A percentile compares a stretch with the other conserved stretches of the same genome.
phyloP scores from a whole-genome alignment of 345 rosid genomes.

The Alliaria petiolata region DNA sequence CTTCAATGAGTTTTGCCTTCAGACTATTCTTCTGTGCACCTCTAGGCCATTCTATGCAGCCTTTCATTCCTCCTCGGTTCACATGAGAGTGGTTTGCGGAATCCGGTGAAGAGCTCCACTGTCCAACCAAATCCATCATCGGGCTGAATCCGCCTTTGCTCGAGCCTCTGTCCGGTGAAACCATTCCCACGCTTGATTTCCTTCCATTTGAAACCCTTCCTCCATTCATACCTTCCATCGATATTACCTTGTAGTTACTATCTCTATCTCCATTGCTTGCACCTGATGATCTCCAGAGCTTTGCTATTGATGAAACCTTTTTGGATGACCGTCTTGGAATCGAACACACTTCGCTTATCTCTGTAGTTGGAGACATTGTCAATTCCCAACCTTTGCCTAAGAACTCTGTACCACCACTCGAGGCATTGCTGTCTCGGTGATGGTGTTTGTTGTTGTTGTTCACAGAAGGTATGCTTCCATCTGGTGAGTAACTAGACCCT shows the following conservation, averaged over 20 bases:
- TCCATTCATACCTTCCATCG: conserved; percentile 67
- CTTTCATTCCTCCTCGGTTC: conserved; percentile 75
- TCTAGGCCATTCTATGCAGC: conserved; percentile 97
- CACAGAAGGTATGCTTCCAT: conserved; percentile 64
- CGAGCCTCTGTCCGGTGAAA: conserved; percentile 63
- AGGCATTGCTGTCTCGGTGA: conserved; percentile 48
- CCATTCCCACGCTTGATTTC: conserved; percentile 50
- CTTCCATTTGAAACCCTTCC: conserved; percentile 73
- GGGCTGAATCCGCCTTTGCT: conserved; percentile 66
- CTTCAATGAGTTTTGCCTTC: conserved; percentile 93
- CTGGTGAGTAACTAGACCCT: conserved; percentile 80
- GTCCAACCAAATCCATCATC: conserved; percentile 52
- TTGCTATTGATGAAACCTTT: conserved; percentile 74
- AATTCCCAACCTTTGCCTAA: conserved; percentile 54
- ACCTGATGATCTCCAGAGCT: conserved; percentile 75
- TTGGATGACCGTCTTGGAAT: conserved; percentile 50
- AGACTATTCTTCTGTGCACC: conserved; percentile 72
- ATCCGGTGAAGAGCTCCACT: conserved; percentile 80
- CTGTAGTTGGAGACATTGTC: conserved; percentile 61
- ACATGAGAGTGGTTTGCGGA: conserved; percentile 66
- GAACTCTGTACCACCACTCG: conserved; percentile 55
- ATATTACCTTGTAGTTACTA: conserved; percentile 57
- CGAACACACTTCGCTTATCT: conserved; percentile 65
- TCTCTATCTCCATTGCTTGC: conserved; percentile 59
- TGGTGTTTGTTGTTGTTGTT: conserved; percentile 37